phyloP scores from a whole-genome alignment of 352 stramenopile species.

The Phytophthora litchii region DNA sequence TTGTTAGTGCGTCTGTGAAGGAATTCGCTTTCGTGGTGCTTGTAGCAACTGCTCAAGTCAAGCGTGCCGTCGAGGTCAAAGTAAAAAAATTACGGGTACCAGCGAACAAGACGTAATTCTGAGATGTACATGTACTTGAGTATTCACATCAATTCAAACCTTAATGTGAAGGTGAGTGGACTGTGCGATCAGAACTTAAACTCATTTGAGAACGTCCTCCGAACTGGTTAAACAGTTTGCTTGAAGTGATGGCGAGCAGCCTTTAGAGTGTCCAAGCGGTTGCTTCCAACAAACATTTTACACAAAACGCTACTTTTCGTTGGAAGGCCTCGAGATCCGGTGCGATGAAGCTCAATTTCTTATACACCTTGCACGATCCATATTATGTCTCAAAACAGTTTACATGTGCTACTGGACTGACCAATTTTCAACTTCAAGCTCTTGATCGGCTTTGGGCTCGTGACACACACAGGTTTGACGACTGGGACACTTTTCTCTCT shows the following conservation, averaged over 20 bases:
- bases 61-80: constrained; percentile 54
- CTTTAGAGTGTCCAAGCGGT: constrained; percentile 20
- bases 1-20: constrained; percentile 48
- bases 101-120: no score
- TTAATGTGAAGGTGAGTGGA: no score
- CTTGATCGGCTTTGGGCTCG: constrained; percentile 18
- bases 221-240: neutral
- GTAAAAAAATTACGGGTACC: constrained; percentile 60
- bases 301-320: constrained; percentile 38
- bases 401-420: constrained; percentile 15
- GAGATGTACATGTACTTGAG: no score
- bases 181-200: neutral
- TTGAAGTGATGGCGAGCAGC: constrained; percentile 28
- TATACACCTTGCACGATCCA: constrained; percentile 16
- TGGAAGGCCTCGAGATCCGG: constrained; percentile 17
- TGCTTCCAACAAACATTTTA: constrained; percentile 28
- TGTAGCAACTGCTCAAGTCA: constrained; percentile 47
- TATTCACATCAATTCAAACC: no score
- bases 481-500: neutral
- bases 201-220: constrained; percentile 2
- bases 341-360: constrained; percentile 31
- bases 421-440: constrained; percentile 1
- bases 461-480: constrained; percentile 14
- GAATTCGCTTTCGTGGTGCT: constrained; percentile 67
- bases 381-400: constrained; percentile 24